A percentile compares a stretch with the other conserved stretches of the same genome.
These are phyloP conservation scores for Suhomyces terraborum DNA, from an alignment of 1,139 yeast species.

Conservation along the genomic window DNA sequence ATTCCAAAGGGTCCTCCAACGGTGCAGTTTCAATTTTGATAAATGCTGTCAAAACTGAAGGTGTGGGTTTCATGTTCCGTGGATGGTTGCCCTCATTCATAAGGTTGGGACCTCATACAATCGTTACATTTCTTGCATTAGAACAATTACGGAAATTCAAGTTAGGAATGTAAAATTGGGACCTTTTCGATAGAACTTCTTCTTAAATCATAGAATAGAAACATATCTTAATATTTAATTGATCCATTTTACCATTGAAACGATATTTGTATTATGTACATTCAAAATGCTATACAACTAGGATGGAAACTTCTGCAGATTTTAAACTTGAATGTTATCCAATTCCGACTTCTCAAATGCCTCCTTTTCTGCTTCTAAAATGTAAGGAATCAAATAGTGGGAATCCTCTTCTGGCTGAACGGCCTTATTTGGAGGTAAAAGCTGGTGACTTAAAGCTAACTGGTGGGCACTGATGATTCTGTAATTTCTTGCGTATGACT, in stretches of 20 bases:
- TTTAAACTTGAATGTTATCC: slow-evolving; percentile 64
- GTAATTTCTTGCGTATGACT: slow-evolving; percentile 86
- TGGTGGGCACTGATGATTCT: slow-evolving; percentile 93
- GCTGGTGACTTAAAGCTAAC: slow-evolving; percentile 77
- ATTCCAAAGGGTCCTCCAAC: slow-evolving; percentile 52
- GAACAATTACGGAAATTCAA: slow-evolving; percentile 69
- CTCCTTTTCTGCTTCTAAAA: slow-evolving; percentile 93
- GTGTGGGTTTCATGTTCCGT: slow-evolving; percentile 76
- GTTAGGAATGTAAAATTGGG: slow-evolving; percentile 47
- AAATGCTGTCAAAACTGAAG: slow-evolving; percentile 66
- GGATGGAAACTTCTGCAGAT: not conserved
- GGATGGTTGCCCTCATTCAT: slow-evolving; percentile 91
- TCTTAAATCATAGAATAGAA: slow-evolving; percentile 1
- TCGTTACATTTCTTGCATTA: slow-evolving; percentile 77
- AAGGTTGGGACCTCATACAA: slow-evolving; percentile 87
- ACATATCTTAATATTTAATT: not conserved
- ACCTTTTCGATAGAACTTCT: slow-evolving; percentile 7
- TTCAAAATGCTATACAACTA: not conserved
- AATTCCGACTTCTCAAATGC: slow-evolving; percentile 83
- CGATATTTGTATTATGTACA: not conserved
- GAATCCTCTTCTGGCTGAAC: slow-evolving; percentile 81
- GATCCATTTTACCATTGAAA: not conserved
- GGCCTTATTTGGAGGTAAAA: slow-evolving; percentile 80
- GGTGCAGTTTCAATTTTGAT: slow-evolving; percentile 53
- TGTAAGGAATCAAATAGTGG: slow-evolving; percentile 83